Conservation (phyloP, 352 stramenopile genomes). For the Blastocystis sp. region DNA sequence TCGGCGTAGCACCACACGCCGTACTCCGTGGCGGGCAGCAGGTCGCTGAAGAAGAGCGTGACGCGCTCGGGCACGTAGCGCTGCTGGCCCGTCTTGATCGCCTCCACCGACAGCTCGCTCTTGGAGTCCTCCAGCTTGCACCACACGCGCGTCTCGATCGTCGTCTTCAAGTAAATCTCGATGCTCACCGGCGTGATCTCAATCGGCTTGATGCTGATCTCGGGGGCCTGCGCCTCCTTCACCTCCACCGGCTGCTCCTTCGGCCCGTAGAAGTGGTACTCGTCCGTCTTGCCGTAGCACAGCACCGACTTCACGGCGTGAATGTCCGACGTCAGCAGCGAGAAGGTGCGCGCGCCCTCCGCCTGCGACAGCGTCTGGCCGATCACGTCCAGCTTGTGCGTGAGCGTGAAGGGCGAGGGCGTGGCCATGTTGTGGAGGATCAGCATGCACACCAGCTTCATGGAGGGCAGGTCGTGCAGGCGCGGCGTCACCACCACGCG, state of each 20-base stretch:
- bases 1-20: slow-evolving; percentile 49
- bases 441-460: slow-evolving; percentile 16
- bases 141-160: slow-evolving; percentile 23
- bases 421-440: neutral
- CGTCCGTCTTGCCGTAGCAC: neutral
- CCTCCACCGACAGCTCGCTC: neutral
- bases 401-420: neutral
- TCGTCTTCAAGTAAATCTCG: slow-evolving; percentile 29
- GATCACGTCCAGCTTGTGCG: neutral
- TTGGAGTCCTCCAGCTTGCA: neutral
- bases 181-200: slow-evolving; percentile 25
- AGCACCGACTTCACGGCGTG: neutral
- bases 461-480: neutral
- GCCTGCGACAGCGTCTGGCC: neutral
- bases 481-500: slow-evolving; percentile 8
- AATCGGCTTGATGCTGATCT: slow-evolving; percentile 19
- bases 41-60: slow-evolving; percentile 22
- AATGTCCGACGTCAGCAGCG: slow-evolving; percentile 5
- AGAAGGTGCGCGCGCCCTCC: neutral
- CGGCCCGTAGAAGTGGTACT: slow-evolving; percentile 33
- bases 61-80: slow-evolving; percentile 17
- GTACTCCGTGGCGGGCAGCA: slow-evolving; percentile 24
- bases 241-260: neutral
- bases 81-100: slow-evolving; percentile 7
- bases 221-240: neutral